A percentile compares a stretch with the other conserved stretches of the same genome.
phyloP scores from a whole-genome alignment of 148 eudicot species.

The Amaranthus hypochondriacus region DNA sequence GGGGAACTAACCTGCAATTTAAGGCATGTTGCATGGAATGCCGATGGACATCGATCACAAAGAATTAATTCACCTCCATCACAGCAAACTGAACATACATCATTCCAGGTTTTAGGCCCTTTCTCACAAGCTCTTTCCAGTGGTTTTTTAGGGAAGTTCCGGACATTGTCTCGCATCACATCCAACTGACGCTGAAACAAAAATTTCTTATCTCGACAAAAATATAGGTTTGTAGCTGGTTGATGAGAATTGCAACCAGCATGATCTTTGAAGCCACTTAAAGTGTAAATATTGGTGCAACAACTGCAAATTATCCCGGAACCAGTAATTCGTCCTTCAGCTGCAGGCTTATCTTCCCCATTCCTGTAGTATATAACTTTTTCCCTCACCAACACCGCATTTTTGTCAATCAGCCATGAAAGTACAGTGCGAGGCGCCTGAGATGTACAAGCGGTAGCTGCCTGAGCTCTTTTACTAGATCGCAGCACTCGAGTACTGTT shows the following conservation, averaged over 20 bases:
- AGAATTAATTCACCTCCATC: slow-evolving; percentile 70
- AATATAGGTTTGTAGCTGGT: slow-evolving; percentile 67
- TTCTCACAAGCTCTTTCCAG: slow-evolving; percentile 24
- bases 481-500: slow-evolving; percentile 32
- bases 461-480: slow-evolving; percentile 58
- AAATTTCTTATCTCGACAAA: slow-evolving; percentile 67
- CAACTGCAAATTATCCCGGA: slow-evolving; percentile 81
- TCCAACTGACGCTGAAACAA: slow-evolving; percentile 72
- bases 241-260: slow-evolving; percentile 46
- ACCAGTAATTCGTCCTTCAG: slow-evolving; percentile 57
- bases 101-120: slow-evolving; percentile 35
- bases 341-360: slow-evolving; percentile 22
- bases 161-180: slow-evolving; percentile 27
- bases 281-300: slow-evolving; percentile 46
- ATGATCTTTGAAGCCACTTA: slow-evolving; percentile 75
- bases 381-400: slow-evolving; percentile 49
- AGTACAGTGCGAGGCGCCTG: slow-evolving; percentile 51
- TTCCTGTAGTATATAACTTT: slow-evolving; percentile 47
- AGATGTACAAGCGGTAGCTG: slow-evolving; percentile 28
- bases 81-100: slow-evolving; percentile 82
- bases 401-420: slow-evolving; percentile 78
- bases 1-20: slow-evolving; percentile 54
- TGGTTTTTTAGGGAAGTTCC: slow-evolving; percentile 21
- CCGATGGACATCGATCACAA: slow-evolving; percentile 88
- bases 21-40: slow-evolving; percentile 75